A percentile compares a stretch with the other conserved stretches of the same genome.
These are phyloP conservation scores for Zygosaccharomyces lentus DNA, from an alignment of 805 yeast species.

Conservation along the genomic window DNA sequence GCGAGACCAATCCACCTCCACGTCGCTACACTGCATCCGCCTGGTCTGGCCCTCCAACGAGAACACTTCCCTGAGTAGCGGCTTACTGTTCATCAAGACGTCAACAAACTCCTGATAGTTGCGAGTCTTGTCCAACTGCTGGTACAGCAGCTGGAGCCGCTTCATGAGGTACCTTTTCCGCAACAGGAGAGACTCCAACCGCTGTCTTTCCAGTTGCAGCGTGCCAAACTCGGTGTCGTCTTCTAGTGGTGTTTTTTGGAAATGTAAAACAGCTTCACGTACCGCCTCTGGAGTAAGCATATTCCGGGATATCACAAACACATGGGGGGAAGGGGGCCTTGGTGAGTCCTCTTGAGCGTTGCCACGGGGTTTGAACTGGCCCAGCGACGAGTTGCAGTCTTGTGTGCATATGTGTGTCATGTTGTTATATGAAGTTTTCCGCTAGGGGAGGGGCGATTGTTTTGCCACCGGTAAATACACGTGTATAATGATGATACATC, in stretches of 20 bases:
- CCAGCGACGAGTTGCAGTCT: no score
- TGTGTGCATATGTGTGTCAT: no score
- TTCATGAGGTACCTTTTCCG: constrained; percentile 22
- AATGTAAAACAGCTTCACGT: constrained; percentile 17
- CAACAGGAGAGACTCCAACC: constrained; percentile 20
- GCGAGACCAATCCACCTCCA: constrained; percentile 25
- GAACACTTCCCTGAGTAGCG: constrained; percentile 29
- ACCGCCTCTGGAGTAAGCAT: constrained; percentile 21
- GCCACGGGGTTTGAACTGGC: not conserved
- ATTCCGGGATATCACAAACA: not conserved
- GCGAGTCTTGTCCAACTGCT: constrained; percentile 27
- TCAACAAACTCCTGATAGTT: constrained; percentile 33
- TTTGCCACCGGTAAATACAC: constrained; percentile 3
- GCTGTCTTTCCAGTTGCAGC: constrained; percentile 21
- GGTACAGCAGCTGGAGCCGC: constrained; percentile 25
- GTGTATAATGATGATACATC: not conserved
- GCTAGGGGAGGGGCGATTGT: no score
- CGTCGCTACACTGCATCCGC: constrained; percentile 3
- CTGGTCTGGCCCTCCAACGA: constrained; percentile 24
- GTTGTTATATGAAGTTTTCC: no score
- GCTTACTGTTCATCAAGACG: constrained; percentile 23
- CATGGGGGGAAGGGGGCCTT: not conserved
- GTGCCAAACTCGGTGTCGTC: constrained; percentile 24
- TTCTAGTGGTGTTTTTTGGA: constrained; percentile 23
- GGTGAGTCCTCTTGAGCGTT: not conserved